Evolutionary conservation across 2,329 filamentous ascomycete species (phyloP).

Genomic region (Macrophomina phaseolina): DNA sequence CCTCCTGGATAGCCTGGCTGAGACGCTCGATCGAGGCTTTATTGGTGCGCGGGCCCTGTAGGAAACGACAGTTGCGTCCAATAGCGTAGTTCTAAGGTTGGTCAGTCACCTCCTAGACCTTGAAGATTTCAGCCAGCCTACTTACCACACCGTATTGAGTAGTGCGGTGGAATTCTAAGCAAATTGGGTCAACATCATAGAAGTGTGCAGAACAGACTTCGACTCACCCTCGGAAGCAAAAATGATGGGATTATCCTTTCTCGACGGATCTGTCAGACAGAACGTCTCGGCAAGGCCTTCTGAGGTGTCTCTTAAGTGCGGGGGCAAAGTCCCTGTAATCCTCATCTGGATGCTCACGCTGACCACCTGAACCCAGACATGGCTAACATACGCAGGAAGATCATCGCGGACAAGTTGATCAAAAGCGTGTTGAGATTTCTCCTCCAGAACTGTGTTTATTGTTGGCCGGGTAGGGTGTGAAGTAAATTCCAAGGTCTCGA

Average conservation of each 20-base stretch:
- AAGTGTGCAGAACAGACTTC: neutral
- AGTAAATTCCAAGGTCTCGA: conserved; percentile 63
- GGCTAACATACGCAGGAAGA: conserved; percentile 73
- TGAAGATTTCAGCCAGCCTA: too few relatives aligned
- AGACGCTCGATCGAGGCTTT: conserved; percentile 66
- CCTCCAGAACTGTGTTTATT: conserved; percentile 63
- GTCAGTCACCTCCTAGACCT: too few relatives aligned
- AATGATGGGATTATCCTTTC: conserved; percentile 76
- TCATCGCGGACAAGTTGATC: conserved; percentile 69
- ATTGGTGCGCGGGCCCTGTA: conserved; percentile 76
- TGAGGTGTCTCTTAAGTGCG: conserved; percentile 69
- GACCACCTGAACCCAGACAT: conserved; percentile 72
- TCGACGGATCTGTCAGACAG: conserved; percentile 75
- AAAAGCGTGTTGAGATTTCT: conserved; percentile 70
- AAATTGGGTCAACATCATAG: conserved; percentile 26
- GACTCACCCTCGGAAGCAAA: conserved; percentile 73
- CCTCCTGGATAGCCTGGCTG: conserved; percentile 63
- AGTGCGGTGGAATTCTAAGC: conserved; percentile 72
- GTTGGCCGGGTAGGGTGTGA: conserved; percentile 58
- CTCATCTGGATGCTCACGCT: conserved; percentile 70
- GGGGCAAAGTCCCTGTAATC: conserved; percentile 70
- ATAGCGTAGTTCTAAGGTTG: conserved; percentile 62
- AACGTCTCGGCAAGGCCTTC: conserved; percentile 79
- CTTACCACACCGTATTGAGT: conserved; percentile 72
- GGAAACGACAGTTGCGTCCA: conserved; percentile 78